Conservation (phyloP, 73 alveolate genomes). For the Symbiodinium pilosum region DNA sequence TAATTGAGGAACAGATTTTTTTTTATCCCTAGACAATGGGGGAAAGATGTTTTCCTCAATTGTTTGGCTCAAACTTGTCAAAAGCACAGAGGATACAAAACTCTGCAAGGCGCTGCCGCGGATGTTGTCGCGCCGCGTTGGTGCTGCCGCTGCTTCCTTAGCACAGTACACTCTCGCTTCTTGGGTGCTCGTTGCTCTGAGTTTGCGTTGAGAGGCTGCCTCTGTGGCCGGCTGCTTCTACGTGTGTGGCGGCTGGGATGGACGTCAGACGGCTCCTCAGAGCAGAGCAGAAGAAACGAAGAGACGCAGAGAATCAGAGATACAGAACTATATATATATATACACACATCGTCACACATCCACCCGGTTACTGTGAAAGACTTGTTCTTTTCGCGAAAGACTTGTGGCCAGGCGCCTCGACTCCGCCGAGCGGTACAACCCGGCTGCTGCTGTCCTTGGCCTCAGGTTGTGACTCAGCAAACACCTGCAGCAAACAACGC, state of each 20-base stretch:
- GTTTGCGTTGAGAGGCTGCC: not conserved
- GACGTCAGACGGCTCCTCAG: conserved; percentile 54
- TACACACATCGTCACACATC: no score
- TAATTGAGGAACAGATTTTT: no score
- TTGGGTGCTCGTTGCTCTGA: not conserved
- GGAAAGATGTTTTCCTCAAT: no score
- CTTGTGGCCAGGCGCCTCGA: conserved; percentile 38
- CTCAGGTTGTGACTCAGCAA: not conserved
- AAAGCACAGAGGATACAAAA: no score
- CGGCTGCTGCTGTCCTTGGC: not conserved
- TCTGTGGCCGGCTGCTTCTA: conserved; percentile 85
- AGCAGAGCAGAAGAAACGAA: no score
- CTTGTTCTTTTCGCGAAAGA: not conserved
- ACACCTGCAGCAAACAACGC: no score
- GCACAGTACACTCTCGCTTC: not conserved
- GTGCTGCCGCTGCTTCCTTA: conserved; percentile 34
- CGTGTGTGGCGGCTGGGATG: conserved; percentile 90
- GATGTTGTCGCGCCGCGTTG: conserved; percentile 72
- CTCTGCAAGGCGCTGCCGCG: conserved; percentile 49
- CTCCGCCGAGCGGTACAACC: conserved; percentile 88
- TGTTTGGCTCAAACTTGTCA: no score
- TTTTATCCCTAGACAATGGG: no score
- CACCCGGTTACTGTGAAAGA: no score
- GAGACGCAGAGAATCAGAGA: no score
- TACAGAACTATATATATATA: no score